Base-by-base conservation (phyloP, 805 yeast species). In the Ogataea trehaloabstinens region DNA sequence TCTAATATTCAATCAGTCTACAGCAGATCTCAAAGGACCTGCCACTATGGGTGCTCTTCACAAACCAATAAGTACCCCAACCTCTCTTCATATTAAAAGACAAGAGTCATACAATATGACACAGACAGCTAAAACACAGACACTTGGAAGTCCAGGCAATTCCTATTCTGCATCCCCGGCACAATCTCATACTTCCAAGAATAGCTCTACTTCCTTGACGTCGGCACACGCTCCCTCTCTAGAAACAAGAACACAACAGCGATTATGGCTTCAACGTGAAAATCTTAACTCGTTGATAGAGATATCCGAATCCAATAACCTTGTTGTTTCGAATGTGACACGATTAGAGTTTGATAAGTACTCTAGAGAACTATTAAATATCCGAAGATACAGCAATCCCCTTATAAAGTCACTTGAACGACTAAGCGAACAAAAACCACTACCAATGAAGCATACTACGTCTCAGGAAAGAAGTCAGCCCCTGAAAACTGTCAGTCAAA, bases 201-300 rank as follows among this genome's bases (percentile, higher is more conserved):
- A 30, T 15, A 19, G 22, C 12, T 10, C 20, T 18, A 10, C 33
- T 16, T 8, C 12, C 7, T 17, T 8, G 22, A 31, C 19, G 15
- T 37, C 41, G 27, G 27, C 24, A 15, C 37, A 24, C 28, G 36
- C 8, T 18, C 44, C 13, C 21, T 35, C 15, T 6, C 12, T 18
- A 8, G 85, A 80, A 44, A 79, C 86, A 1, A 70, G 95, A 63
- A 85, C 95, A 0, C 95, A 87, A 55, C 93, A 85, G 55, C 74
- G 81, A 45, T 70, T 88, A 36, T 86, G 95, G 95, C 65, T 87
- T 24, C 95, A 85, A 58, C 68, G 91, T 47, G 91, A 85, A 48
- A 58, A 55, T 37, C 41, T 58, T 21, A 82, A 77, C 51, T 78
- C 86, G 2, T 64, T 83, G 29, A 65, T 82, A 63, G 90, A 82